These are phyloP conservation scores for Candida silvatica DNA, from an alignment of 805 yeast species.

Conservation along the genomic window DNA sequence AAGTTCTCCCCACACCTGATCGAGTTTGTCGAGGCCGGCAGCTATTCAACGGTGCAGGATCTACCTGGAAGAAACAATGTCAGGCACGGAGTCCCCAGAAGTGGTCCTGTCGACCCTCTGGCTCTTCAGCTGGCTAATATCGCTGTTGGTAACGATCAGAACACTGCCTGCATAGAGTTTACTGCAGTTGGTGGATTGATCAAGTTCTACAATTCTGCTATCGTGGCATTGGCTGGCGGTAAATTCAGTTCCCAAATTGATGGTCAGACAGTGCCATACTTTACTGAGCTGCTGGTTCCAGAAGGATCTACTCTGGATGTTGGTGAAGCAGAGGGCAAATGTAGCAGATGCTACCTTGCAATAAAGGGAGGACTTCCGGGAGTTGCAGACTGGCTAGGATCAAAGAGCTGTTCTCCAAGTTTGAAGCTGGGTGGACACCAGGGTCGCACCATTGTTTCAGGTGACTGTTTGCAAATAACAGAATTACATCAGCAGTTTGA, in stretches of 20 bases:
- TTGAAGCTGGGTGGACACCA: conserved; percentile 23
- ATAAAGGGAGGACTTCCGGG: conserved; percentile 23
- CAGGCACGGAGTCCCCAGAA: conserved; percentile 20
- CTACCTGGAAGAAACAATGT: conserved; percentile 25
- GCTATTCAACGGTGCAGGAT: conserved; percentile 47
- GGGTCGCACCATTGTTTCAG: conserved; percentile 20
- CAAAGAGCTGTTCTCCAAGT: conserved; percentile 23
- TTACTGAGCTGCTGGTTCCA: conserved; percentile 14
- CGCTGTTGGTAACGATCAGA: conserved; percentile 16
- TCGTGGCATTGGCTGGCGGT: conserved; percentile 19
- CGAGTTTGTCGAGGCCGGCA: conserved; percentile 30
- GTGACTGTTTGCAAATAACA: conserved; percentile 22
- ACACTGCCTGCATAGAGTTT: conserved; percentile 18
- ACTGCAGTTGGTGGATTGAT: conserved; percentile 19
- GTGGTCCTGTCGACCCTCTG: conserved; percentile 22
- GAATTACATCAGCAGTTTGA: conserved; percentile 1
- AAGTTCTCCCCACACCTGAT: conserved; percentile 14
- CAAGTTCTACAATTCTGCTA: conserved; percentile 18
- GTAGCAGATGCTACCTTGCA: conserved; percentile 19
- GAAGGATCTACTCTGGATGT: conserved; percentile 14
- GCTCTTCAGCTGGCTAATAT: conserved; percentile 20
- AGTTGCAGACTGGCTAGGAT: conserved; percentile 22
- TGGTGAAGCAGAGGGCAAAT: conserved; percentile 13
- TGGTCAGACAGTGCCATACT: conserved; percentile 14
- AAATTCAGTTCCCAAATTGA: conserved; percentile 12